Percentiles rank a stretch among this genome's conserved stretches.
These are phyloP conservation scores for Pseudofabraea citricarpa DNA, from an alignment of 2,329 filamentous ascomycete species.

Conservation along the genomic window DNA sequence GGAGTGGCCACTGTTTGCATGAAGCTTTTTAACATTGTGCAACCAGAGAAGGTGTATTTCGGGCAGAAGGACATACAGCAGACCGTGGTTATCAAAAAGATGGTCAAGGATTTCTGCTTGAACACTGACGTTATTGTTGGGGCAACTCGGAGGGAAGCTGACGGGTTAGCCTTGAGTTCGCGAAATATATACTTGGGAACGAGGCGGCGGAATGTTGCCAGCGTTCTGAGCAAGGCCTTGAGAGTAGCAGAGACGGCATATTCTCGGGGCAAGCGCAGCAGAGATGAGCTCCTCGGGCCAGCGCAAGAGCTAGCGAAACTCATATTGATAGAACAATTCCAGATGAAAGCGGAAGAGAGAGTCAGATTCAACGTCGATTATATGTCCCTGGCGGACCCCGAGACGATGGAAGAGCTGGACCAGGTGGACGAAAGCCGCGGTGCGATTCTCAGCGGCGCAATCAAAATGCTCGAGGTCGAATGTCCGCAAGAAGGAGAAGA, in stretches of 20 bases:
- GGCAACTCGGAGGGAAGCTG: conserved; percentile 68
- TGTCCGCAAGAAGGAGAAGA: conserved; percentile 66
- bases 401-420: conserved; percentile 74
- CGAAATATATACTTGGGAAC: conserved; percentile 88
- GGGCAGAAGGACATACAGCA: conserved; percentile 98
- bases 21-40: conserved; percentile 83
- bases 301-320: conserved; percentile 57
- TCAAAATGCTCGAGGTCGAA: conserved; percentile 85
- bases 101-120: conserved; percentile 85
- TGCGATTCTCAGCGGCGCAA: conserved; percentile 81
- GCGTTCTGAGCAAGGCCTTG: conserved; percentile 67
- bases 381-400: conserved; percentile 81
- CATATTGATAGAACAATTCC: conserved; percentile 56
- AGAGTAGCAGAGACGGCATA: conserved; percentile 67
- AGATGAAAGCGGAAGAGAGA: conserved; percentile 51
- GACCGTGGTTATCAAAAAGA: conserved; percentile 79
- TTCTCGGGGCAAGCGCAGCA: conserved; percentile 41
- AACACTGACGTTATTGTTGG: conserved; percentile 70
- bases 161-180: conserved; percentile 87
- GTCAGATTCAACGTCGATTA: conserved; percentile 84
- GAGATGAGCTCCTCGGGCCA: conserved; percentile 66
- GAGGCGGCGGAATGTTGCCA: conserved; percentile 65
- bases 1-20: conserved; percentile 95
- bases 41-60: conserved; percentile 80
- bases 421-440: conserved; percentile 65